phyloP scores from a whole-genome alignment of 176 grass and related monocot species.

The Poa annua region DNA sequence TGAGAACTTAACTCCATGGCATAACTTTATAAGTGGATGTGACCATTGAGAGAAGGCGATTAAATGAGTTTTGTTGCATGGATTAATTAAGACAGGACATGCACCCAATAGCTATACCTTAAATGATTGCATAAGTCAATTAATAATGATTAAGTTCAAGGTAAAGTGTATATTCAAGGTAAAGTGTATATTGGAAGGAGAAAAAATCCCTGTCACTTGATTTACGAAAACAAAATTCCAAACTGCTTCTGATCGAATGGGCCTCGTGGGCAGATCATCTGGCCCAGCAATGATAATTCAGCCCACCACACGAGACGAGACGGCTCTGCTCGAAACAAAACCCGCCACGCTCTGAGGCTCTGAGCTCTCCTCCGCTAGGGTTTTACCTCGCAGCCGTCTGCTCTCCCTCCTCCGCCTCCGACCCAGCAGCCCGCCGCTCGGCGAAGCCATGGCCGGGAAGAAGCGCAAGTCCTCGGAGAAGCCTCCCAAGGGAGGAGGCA shows the following conservation, averaged over 20 bases:
- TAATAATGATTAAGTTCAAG: too few species aligned
- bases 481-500: conserved; percentile 33
- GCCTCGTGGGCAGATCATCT: neutral
- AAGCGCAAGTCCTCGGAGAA: conserved; percentile 68
- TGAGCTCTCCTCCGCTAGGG: conserved; percentile 24
- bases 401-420: neutral
- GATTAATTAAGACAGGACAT: too few species aligned
- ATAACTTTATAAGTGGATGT: too few species aligned
- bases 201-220: too few species aligned
- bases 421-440: neutral
- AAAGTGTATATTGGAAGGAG: too few species aligned
- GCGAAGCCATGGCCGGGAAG: conserved; percentile 63
- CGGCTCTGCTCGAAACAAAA: neutral
- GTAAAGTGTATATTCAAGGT: too few species aligned
- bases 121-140: too few species aligned
- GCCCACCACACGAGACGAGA: neutral
- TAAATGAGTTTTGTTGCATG: too few species aligned
- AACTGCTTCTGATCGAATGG: neutral
- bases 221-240: too few species aligned
- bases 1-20: too few species aligned
- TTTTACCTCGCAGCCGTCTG: conserved; percentile 26
- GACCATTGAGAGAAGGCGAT: too few species aligned
- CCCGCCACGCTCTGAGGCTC: neutral
- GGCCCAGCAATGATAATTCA: neutral
- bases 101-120: too few species aligned